Percentiles rank a stretch among this genome's conserved stretches.
phyloP scores from a whole-genome alignment of 2,329 filamentous ascomycete genomes.

The Claviceps purpurea region DNA sequence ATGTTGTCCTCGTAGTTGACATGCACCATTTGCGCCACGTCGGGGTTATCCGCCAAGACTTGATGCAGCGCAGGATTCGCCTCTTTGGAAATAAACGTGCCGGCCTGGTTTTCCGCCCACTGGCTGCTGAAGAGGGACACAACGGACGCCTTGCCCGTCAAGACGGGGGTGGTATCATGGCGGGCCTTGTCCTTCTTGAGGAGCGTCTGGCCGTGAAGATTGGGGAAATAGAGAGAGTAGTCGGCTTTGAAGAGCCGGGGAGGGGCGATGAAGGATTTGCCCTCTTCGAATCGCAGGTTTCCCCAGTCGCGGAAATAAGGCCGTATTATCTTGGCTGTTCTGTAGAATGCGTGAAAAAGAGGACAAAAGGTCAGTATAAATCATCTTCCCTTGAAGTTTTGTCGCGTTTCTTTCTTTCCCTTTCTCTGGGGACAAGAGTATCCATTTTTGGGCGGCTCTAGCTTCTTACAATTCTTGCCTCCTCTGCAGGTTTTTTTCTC shows the following conservation, averaged over 20 bases:
- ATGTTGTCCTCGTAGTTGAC: constrained; percentile 80
- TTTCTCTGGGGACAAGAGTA: not conserved
- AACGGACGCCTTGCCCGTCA: constrained; percentile 62
- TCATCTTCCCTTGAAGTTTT: no score
- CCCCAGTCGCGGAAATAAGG: constrained; percentile 96
- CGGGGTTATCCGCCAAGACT: constrained; percentile 39
- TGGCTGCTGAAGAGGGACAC: constrained; percentile 69
- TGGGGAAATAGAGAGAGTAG: constrained; percentile 82
- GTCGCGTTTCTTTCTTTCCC: not conserved
- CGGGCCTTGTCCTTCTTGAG: constrained; percentile 35
- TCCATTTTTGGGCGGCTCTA: no score
- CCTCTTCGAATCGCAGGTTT: constrained; percentile 68
- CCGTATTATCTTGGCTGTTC: constrained; percentile 61
- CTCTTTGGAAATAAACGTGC: constrained; percentile 52
- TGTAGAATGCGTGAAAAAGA: constrained; percentile 16
- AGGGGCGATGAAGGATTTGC: constrained; percentile 84
- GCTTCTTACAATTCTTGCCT: constrained; percentile 59
- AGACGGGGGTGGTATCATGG: constrained; percentile 60
- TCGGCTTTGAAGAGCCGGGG: constrained; percentile 73
- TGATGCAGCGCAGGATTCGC: constrained; percentile 58
- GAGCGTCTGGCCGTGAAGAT: constrained; percentile 70
- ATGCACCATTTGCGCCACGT: constrained; percentile 60
- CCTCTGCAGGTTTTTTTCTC: constrained; percentile 67
- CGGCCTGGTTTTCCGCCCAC: constrained; percentile 75
- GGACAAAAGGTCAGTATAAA: no score